Percentiles rank a stretch among this genome's conserved stretches.
phyloP scores from a whole-genome alignment of 768 basidiomycete genomes.

The Lactarius sanguifluus region DNA sequence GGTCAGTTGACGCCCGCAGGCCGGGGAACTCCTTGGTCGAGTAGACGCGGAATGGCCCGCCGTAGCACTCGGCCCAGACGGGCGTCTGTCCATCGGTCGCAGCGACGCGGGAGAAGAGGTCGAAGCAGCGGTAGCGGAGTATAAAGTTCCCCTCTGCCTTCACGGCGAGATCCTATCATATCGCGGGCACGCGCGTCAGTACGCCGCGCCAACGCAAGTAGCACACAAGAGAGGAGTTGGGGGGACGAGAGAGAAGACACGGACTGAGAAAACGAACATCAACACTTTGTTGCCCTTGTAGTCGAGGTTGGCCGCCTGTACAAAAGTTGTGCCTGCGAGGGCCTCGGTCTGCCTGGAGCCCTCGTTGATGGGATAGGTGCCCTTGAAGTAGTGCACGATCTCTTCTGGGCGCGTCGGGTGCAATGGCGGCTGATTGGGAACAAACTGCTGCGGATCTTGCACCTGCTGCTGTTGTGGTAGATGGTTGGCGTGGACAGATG shows the following conservation, averaged over 20 bases:
- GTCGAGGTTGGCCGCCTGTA: conserved; percentile 53
- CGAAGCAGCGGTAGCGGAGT: conserved; percentile 66
- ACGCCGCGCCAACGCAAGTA: not conserved
- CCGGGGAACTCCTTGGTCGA: conserved; percentile 74
- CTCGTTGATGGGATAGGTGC: conserved; percentile 45
- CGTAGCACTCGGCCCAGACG: conserved; percentile 64
- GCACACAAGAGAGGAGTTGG: not conserved
- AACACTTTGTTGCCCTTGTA: conserved; percentile 55
- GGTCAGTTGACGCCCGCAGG: conserved; percentile 60
- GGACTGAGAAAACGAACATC: conserved; percentile 65
- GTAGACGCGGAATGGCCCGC: conserved; percentile 62
- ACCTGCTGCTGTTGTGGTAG: conserved; percentile 18
- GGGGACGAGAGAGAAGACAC: conserved; percentile 32
- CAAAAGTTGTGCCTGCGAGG: conserved; percentile 60
- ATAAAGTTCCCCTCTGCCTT: conserved; percentile 66
- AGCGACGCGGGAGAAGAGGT: conserved; percentile 48
- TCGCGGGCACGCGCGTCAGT: not conserved
- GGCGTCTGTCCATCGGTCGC: conserved; percentile 40
- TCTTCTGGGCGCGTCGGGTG: conserved; percentile 34
- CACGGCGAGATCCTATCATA: conserved; percentile 63
- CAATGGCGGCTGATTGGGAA: conserved; percentile 7
- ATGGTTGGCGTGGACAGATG: conserved; percentile 4
- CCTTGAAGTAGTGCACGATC: conserved; percentile 45
- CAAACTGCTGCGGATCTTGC: conserved; percentile 15
- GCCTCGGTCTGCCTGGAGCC: conserved; percentile 50